Evolutionary conservation across 164 flowering plant species (phyloP), one percentile per base, ranked within the genome.

Genomic region (Magnolia changhungtana): DNA sequence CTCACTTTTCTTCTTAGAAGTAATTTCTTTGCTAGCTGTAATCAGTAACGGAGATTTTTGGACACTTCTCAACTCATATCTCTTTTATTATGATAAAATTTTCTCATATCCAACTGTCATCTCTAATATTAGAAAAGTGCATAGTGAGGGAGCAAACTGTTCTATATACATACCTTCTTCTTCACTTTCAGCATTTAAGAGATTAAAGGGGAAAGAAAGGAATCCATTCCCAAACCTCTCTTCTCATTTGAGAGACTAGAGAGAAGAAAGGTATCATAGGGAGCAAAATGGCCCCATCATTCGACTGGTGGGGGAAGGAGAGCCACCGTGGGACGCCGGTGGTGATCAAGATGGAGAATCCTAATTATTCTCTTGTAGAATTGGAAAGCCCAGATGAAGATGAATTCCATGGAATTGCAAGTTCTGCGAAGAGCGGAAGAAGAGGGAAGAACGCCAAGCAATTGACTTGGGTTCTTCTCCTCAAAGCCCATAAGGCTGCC

Each of bases 381-480:
- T 82, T 93, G 6, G 92, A 93, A 61, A 77, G 82, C 67, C 92
- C 91, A 0, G 79, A 85, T 0, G 90, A 85, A 9, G 91, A 90
- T 3, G 92, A 89, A 73, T 83, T 89, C 55, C 76, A 86, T 27
- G 69, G 84, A 49, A 50, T 14, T 8, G 10, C 75, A 66, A 0
- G 51, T 63, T n/a, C 68, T 27, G 18, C 16, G 8, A 20, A 81
- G 10, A 83, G 88, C 29, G 86, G 84, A 67, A 82, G 82, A 8
- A 83, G 97, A 51, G 86, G 90, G 68, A 92, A 90, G 71, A 96
- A 96, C 80, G 99, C 99, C 49, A 92, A 88, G 82, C 99, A 96
- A 83, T 88, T 96, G 78, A 96, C 99, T 0, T 94, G 98, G 98
- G 98, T 96, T 31, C 90, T 96, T 52, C 91, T 96, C 77, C 86